A percentile compares a stretch with the other conserved stretches of the same genome.
These are phyloP conservation scores for Echites panduratus DNA, from an alignment of 257 asterid species.

Conservation along the genomic window DNA sequence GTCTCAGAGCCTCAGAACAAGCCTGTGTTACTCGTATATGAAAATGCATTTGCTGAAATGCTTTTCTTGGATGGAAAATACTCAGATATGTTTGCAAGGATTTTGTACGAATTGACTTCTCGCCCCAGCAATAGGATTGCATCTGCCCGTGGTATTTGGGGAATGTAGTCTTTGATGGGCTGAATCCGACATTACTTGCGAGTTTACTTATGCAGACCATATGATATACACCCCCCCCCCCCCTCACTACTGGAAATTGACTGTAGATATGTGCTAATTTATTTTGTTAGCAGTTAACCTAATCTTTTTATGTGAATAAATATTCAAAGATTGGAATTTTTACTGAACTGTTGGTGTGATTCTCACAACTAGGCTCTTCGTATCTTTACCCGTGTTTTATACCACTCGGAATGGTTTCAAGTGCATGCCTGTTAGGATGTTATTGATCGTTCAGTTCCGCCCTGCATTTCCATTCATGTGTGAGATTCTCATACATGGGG, in stretches of 20 bases:
- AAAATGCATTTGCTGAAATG: constrained; percentile 88
- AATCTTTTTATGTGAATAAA: neutral
- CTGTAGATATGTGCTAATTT: neutral
- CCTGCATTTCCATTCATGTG: neutral
- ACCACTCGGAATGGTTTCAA: neutral
- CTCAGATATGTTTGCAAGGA: constrained; percentile 80
- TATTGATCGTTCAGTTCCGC: neutral
- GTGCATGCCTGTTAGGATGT: neutral
- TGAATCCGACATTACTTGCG: neutral
- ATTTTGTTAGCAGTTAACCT: neutral
- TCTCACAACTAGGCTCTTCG: neutral
- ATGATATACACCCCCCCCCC: neutral
- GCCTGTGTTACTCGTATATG: constrained; percentile 62
- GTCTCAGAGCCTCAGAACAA: constrained; percentile 98
- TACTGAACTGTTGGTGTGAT: neutral
- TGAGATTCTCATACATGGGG: too few species aligned
- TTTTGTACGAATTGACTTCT: constrained; percentile 76
- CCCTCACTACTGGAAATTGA: neutral
- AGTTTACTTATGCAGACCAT: neutral
- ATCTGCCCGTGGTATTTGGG: constrained; percentile 93
- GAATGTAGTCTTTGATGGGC: constrained; percentile 39
- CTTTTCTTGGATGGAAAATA: constrained; percentile 73
- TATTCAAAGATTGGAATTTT: neutral
- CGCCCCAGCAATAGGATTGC: constrained; percentile 73
- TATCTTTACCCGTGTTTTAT: too few species aligned